phyloP scores from a whole-genome alignment of 2,329 filamentous ascomycete species.

The Lecanicillium sp. region DNA sequence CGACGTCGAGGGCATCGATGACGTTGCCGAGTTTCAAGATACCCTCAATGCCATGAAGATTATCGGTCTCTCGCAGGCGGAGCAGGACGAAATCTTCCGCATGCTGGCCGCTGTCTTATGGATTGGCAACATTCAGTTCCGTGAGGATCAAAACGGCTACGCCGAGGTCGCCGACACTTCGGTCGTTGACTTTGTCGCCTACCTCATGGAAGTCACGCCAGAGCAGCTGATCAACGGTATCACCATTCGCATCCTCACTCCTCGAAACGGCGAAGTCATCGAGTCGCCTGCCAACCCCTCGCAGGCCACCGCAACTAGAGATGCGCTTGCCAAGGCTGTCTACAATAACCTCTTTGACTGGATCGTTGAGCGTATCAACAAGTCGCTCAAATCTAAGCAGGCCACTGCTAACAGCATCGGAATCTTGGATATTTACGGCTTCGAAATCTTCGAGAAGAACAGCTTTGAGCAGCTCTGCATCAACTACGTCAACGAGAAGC shows the following conservation, averaged over 20 bases:
- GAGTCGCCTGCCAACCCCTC: conserved; percentile 76
- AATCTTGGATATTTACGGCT: conserved; percentile 97
- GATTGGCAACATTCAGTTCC: conserved; percentile 90
- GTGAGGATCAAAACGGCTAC: conserved; percentile 82
- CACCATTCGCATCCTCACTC: conserved; percentile 77
- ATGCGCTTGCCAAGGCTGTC: conserved; percentile 90
- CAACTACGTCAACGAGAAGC: conserved; percentile 99
- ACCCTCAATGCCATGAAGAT: conserved; percentile 91
- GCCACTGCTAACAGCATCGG: conserved; percentile 78
- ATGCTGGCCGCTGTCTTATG: conserved; percentile 89
- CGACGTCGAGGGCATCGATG: conserved; percentile 90
- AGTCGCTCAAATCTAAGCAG: conserved; percentile 73
- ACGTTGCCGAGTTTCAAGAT: conserved; percentile 79
- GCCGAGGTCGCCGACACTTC: conserved; percentile 81
- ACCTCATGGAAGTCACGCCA: conserved; percentile 81
- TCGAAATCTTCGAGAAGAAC: conserved; percentile 99
- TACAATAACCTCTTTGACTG: conserved; percentile 98
- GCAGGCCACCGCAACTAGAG: conserved; percentile 79
- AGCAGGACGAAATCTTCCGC: conserved; percentile 95
- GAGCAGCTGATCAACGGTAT: conserved; percentile 77
- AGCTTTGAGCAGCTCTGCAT: conserved; percentile 98
- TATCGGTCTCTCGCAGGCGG: conserved; percentile 78
- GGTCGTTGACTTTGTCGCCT: conserved; percentile 89
- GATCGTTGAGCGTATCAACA: conserved; percentile 91
- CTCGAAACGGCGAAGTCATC: conserved; percentile 57